phyloP scores from a whole-genome alignment of 805 yeast species.

The Komagataella kurtzmanii region DNA sequence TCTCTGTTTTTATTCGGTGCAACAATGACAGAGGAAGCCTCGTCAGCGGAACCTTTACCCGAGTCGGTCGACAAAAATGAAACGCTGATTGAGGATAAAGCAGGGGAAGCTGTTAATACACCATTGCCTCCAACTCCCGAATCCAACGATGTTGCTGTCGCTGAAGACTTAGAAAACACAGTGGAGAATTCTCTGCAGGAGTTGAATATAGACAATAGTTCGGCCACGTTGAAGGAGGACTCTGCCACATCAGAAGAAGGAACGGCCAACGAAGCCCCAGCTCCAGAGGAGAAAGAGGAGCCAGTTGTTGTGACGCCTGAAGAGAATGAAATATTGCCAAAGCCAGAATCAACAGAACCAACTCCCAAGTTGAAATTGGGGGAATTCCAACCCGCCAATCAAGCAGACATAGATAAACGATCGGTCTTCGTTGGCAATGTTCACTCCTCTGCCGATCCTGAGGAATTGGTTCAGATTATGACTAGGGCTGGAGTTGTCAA shows the following conservation, averaged over 20 bases:
- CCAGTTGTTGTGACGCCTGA: background rate
- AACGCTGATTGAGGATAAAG: background rate
- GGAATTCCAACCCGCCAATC: background rate
- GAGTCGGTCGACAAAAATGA: background rate
- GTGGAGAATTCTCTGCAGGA: background rate
- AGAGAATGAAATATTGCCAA: background rate
- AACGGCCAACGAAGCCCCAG: background rate
- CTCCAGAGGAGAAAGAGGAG: background rate
- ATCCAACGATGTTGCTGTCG: background rate
- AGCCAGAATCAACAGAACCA: background rate
- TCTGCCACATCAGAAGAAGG: background rate
- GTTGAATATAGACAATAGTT: background rate
- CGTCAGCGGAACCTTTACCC: background rate
- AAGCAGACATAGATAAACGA: slow-evolving; percentile 54
- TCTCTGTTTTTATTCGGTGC: background rate
- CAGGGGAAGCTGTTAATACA: background rate
- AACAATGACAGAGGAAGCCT: background rate
- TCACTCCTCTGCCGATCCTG: slow-evolving; percentile 63
- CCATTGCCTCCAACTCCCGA: background rate
- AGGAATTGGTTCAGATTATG: slow-evolving; percentile 65
- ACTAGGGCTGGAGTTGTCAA: slow-evolving; percentile 58
- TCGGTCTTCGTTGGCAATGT: slow-evolving; percentile 78
- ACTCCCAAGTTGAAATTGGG: background rate
- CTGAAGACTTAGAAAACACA: background rate
- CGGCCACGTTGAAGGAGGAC: background rate